phyloP scores from a whole-genome alignment of 495 filamentous ascomycete genomes.

The Collariella sp. region DNA sequence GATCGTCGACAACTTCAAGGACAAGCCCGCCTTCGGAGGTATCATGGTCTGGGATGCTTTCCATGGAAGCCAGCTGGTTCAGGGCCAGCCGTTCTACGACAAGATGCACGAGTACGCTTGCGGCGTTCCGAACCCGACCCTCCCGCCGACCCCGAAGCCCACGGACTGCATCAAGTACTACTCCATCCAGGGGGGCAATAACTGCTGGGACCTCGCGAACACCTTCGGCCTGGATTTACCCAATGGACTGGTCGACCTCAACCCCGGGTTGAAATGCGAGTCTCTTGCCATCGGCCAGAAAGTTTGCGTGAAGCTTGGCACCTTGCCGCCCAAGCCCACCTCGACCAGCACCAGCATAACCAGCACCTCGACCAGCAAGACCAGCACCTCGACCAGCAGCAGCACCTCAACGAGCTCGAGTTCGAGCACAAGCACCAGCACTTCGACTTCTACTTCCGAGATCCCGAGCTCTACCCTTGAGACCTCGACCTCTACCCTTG shows the following conservation, averaged over 20 bases:
- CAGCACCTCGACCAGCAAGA: conserved; percentile 6
- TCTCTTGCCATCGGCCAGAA: neutral
- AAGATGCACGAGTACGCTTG: conserved; percentile 19
- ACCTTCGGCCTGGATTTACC: conserved; percentile 8
- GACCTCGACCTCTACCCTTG: neutral
- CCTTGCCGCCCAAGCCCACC: neutral
- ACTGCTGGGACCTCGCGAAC: conserved; percentile 12
- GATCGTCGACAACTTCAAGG: conserved; percentile 29
- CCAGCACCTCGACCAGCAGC: conserved; percentile 3
- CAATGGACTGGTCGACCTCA: neutral
- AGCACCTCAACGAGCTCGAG: conserved; percentile 6
- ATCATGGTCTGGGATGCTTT: conserved; percentile 36
- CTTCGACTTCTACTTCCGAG: conserved; percentile 4
- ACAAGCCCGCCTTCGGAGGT: conserved; percentile 31
- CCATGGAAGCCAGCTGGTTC: conserved; percentile 20
- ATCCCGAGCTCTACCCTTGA: neutral
- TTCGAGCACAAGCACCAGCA: neutral
- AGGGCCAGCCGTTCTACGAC: conserved; percentile 23
- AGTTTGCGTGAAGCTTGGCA: conserved; percentile 11
- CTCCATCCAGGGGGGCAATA: conserved; percentile 10
- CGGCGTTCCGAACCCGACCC: conserved; percentile 6
- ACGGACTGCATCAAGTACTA: conserved; percentile 13
- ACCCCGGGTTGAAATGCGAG: conserved; percentile 6
- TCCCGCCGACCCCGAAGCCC: conserved; percentile 4
- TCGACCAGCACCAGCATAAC: conserved; percentile 5